Percentiles rank a stretch among this genome's conserved stretches.
phyloP scores from a whole-genome alignment of 139 green algal species.

The Chlorokybus atmophyticus region DNA sequence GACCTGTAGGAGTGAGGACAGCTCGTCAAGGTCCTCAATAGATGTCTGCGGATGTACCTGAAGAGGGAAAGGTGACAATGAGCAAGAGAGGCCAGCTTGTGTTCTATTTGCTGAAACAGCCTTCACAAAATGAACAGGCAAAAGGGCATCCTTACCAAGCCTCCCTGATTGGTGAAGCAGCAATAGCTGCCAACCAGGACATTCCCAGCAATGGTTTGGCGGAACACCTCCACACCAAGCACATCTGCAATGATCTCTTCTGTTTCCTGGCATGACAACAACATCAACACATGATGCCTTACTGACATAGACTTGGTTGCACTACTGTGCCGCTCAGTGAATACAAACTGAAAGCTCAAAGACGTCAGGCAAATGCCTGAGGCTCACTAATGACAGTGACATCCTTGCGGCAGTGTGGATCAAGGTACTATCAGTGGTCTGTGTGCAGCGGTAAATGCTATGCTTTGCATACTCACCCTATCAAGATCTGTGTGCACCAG shows the following conservation, averaged over 20 bases:
- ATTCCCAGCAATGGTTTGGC: slow-evolving; percentile 88
- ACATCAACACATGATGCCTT: no score
- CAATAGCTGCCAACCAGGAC: slow-evolving; percentile 88
- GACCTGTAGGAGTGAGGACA: slow-evolving; percentile 79
- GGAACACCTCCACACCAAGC: slow-evolving; percentile 96
- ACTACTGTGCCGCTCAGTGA: background rate
- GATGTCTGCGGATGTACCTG: slow-evolving; percentile 80
- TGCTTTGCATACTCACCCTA: slow-evolving; percentile 28
- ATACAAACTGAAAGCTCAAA: background rate
- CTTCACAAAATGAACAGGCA: no score
- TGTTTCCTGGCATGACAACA: slow-evolving; percentile 48
- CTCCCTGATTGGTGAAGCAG: slow-evolving; percentile 87
- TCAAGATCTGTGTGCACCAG: slow-evolving; percentile 96
- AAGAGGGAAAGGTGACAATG: no score
- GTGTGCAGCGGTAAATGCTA: no score
- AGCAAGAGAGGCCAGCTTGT: no score
- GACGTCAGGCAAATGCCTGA: no score
- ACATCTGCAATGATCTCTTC: slow-evolving; percentile 88
- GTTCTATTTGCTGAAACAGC: no score
- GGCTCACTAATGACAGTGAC: no score
- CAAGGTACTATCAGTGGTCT: no score
- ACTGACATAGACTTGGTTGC: no score
- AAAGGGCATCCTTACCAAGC: slow-evolving; percentile 49
- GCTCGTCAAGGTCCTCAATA: slow-evolving; percentile 96
- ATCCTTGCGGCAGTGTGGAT: no score